Conservation (phyloP, 2,329 filamentous ascomycete species). For the Arthrobotrys megalospora region DNA sequence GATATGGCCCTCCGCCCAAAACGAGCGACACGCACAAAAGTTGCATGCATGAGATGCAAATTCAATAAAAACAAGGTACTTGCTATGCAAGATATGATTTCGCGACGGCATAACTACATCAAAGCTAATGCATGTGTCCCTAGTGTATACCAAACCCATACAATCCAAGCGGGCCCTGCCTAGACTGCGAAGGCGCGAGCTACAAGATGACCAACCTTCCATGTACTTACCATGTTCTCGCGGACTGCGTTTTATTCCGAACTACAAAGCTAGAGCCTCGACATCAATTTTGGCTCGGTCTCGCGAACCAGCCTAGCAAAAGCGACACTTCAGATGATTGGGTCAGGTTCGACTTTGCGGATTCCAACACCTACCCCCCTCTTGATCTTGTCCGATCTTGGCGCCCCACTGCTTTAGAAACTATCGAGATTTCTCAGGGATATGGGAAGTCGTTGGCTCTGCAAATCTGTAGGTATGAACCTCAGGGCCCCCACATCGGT, state of each 20-base stretch:
- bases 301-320: slow-evolving; percentile 1
- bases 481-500: not conserved
- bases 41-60: slow-evolving; percentile 1
- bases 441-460: not conserved
- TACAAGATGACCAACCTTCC: not conserved
- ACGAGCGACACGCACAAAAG: not conserved
- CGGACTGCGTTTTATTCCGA: slow-evolving; percentile 6
- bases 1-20: not conserved
- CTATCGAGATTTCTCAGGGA: slow-evolving; percentile 9
- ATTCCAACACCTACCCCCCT: not conserved
- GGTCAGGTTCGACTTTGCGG: slow-evolving; percentile 1
- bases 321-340: slow-evolving; percentile 8
- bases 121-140: not conserved
- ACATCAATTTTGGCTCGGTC: slow-evolving; percentile 1
- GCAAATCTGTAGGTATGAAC: not conserved
- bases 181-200: slow-evolving; percentile 2
- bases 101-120: not conserved
- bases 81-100: not conserved
- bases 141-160: slow-evolving; percentile 8
- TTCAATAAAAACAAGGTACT: slow-evolving; percentile 4
- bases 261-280: slow-evolving; percentile 3
- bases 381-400: slow-evolving; percentile 1
- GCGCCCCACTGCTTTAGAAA: not conserved
- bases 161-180: not conserved
- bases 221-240: not conserved